Conservation (phyloP, 257 asterid species). For the Solanum bulbocastanum region DNA sequence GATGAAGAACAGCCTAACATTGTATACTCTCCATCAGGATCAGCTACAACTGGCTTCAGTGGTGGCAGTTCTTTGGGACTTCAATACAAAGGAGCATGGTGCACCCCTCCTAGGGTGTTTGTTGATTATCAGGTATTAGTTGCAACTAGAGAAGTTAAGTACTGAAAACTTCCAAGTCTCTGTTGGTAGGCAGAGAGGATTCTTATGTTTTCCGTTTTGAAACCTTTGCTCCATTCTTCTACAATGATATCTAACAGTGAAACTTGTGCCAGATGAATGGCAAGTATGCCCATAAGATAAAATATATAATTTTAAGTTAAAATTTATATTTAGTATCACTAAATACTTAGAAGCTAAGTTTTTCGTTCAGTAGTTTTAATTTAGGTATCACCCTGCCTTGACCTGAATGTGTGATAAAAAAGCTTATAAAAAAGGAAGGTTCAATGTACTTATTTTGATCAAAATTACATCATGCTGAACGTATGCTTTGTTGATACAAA, state of each 20-base stretch:
- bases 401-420: neutral
- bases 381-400: neutral
- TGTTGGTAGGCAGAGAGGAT: neutral
- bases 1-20: slow-evolving; percentile 76
- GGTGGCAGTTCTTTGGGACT: slow-evolving; percentile 97
- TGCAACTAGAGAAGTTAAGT: neutral
- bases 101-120: slow-evolving; percentile 98
- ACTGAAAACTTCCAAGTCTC: neutral
- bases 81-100: slow-evolving; percentile 99
- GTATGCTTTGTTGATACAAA: neutral
- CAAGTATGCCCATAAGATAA: neutral
- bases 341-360: neutral
- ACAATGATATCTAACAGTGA: neutral
- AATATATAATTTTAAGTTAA: neutral
- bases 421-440: neutral
- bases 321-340: neutral
- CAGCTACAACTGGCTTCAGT: slow-evolving; percentile 92
- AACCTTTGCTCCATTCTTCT: neutral
- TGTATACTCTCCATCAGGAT: slow-evolving; percentile 78
- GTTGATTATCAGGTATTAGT: slow-evolving; percentile 84
- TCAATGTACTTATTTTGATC: neutral
- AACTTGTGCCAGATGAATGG: neutral
- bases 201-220: neutral
- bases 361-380: neutral
- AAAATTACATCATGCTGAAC: neutral